A percentile compares a stretch with the other conserved stretches of the same genome.
Evolutionary conservation across 306 rosid species (phyloP).

Genomic region (Quercus robur): DNA sequence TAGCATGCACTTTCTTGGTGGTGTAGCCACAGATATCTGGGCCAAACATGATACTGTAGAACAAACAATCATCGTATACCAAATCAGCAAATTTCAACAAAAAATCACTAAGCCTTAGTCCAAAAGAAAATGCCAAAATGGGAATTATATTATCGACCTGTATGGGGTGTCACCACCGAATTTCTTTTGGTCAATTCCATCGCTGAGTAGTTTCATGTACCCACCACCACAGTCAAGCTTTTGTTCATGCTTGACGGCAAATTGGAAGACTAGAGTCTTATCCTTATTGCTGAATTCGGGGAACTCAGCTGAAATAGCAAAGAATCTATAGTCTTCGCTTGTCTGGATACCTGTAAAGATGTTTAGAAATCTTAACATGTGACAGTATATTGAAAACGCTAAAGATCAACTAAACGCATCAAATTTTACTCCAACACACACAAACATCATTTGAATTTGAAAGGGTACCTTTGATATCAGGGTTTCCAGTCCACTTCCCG

Average conservation of each 20-base stretch:
- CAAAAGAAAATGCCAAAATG: background rate
- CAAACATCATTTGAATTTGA: background rate
- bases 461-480: constrained; percentile 71
- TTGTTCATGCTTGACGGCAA: constrained; percentile 96
- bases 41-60: constrained; percentile 94
- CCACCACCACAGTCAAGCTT: constrained; percentile 99
- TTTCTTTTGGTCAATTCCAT: constrained; percentile 92
- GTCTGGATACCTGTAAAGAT: constrained; percentile 80
- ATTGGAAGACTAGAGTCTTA: constrained; percentile 81
- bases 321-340: constrained; percentile 93
- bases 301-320: constrained; percentile 91
- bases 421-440: background rate
- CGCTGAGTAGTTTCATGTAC: constrained; percentile 90
- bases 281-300: constrained; percentile 98
- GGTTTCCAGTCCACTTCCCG: constrained; percentile 91
- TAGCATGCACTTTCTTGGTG: constrained; percentile 98
- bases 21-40: constrained; percentile 99
- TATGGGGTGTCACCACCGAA: constrained; percentile 97
- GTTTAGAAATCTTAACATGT: background rate
- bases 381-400: background rate
- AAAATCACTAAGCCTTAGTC: background rate
- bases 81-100: constrained; percentile 17
- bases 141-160: constrained; percentile 50
- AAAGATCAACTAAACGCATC: background rate
- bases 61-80: constrained; percentile 1